Evolutionary conservation across 208 protist genomes (phyloP), one percentile per base, ranked within the genome.

Genomic region (Wallacemonas sp.): DNA sequence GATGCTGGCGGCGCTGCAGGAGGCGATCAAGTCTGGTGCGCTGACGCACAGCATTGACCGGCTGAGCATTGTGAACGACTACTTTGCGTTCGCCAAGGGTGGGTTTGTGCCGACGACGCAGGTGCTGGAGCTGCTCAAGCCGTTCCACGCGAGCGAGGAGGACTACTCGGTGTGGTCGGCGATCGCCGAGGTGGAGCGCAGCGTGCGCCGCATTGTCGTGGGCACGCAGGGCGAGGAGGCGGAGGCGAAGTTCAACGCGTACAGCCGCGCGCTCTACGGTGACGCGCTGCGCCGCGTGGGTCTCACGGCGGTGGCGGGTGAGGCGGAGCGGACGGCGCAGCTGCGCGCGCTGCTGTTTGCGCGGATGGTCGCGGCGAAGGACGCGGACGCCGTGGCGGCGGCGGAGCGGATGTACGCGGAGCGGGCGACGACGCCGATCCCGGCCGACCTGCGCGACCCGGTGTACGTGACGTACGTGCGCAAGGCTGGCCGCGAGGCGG

Each of bases 51-150:
- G 60, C 66, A 72, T 92, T 19, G 89, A 95, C 75, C 76, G 85
- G 38, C 68, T 87, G 63, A 64, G 65, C 5, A 65, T 95, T 41
- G 63, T 95, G 30, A 70, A 71, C 14, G 89, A 95, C 65, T 83
- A 85, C 64, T 72, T 71, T 49, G 85, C 81, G 27, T 92, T 95
- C 57, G 79, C 86, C 16, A 70, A 74, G 17, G 76, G 78, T 34
- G 89, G 89, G 4, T 80, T 87, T 61, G 74, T 65, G 23, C 62
- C 65, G 36, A 73, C 75, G 6, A 65, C 54, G 8, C 69, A 79
- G 32, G 79, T 66, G 1, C 61, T 95, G 24, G 74, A 77, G 27
- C 58, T 87, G 38, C 57, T 87, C 32, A 46, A 60, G 39, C 66
- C 12, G 52, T 95, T 70, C 24, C 74, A 78, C 58, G 29, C 46